A percentile compares a stretch with the other conserved stretches of the same genome.
phyloP scores from a whole-genome alignment of 192 early-diverging fungal genomes.

The Coemansia erecta region DNA sequence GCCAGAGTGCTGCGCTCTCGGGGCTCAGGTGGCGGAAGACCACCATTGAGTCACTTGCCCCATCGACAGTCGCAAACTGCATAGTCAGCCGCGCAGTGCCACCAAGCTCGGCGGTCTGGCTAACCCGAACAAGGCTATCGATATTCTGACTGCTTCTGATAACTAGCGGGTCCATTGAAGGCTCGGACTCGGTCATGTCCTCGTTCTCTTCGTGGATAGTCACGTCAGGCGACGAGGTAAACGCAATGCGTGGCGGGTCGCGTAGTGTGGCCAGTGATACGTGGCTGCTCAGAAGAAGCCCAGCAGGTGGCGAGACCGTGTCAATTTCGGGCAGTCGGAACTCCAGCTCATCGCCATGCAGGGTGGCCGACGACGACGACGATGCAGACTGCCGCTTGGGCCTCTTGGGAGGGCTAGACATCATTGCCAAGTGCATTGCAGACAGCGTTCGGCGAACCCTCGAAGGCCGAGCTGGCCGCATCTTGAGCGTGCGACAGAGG shows the following conservation, averaged over 20 bases:
- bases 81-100: conserved; percentile 28
- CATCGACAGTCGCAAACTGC: conserved; percentile 25
- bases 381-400: conserved; percentile 19
- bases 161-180: conserved; percentile 14
- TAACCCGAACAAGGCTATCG: conserved; percentile 27
- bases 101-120: conserved; percentile 25
- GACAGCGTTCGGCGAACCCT: conserved; percentile 47
- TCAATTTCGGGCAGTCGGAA: conserved; percentile 42
- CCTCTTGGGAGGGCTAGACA: conserved; percentile 4
- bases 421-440: conserved; percentile 31
- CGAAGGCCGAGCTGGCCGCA: conserved; percentile 8
- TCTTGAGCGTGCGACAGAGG: conserved; percentile 17
- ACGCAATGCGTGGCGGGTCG: conserved; percentile 30
- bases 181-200: not conserved
- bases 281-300: conserved; percentile 29
- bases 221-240: conserved; percentile 19
- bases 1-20: conserved; percentile 37
- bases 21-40: conserved; percentile 22
- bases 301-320: conserved; percentile 18
- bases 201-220: conserved; percentile 4
- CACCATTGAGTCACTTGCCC: conserved; percentile 9
- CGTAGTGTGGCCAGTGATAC: conserved; percentile 40
- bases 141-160: conserved; percentile 23
- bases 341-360: conserved; percentile 15
- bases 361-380: conserved; percentile 34